Base-by-base conservation (phyloP, 148 eudicot genomes). In the Spergularia bocconei region DNA sequence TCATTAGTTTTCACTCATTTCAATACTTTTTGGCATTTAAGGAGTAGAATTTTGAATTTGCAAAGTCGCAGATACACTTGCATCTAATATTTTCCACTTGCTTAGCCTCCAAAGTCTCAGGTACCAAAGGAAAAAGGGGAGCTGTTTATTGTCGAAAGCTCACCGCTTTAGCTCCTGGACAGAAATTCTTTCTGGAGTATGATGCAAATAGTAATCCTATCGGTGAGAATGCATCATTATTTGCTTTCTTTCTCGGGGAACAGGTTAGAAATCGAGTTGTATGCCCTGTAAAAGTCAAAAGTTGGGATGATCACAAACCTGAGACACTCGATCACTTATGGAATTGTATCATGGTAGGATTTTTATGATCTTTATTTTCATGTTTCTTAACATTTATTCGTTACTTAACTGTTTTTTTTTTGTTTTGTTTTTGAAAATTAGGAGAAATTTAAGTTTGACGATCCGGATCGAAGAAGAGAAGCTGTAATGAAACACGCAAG, bases 241-340 rank as follows among this genome's bases (percentile, higher is more conserved):
- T 3, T 33, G 20, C 69, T 16, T 74, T 9, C 17, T 63, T 73
- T 8, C 52, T 73, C 44, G 76, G 76, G 6, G 51, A 72, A 12
- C 66, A 72, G 59, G 54, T 59, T 13, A 7, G 67, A 13, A 72
- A 72, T 44, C 21, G 55, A 13, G 17, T 1, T 0, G 48, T 64
- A 52, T 13, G 2, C 23, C 44, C 73, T 21, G 47, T 69, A 5
- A 60, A 54, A 53, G 66, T 63, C 23, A 33, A 19, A 16, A 51
- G 33, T 11, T 74, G 77, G 60, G 69, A 63, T 10, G 50, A 63
- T 1, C 25, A 48, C 14, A 63, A 63, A n/a, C 4, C 50, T 4
- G 50, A 74, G 56, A 53, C 77, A 29, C 19, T 74, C 16, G 69
- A 74, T 17, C 69, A 74, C 52, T 58, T 59, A 2, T 74, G 61